Conservation (phyloP, 805 yeast species). For the Millerozyma acaciae region DNA sequence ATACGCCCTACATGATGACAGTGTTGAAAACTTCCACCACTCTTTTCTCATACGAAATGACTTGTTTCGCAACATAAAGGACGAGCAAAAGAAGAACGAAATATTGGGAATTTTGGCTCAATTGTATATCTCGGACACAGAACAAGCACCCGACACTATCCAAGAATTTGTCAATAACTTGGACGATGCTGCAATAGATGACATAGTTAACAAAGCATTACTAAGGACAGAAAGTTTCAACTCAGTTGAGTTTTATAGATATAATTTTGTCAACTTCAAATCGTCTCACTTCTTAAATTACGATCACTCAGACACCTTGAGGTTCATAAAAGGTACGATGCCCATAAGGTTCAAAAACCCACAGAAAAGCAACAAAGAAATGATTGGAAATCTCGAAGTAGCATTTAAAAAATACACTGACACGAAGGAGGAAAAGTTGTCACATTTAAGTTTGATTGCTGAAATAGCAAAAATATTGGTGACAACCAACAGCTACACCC, state of each 20-base stretch:
- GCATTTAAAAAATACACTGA: constrained; percentile 16
- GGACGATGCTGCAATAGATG: constrained; percentile 7
- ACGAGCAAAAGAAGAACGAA: constrained; percentile 13
- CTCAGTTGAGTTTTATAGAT: constrained; percentile 20
- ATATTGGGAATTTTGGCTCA: constrained; percentile 13
- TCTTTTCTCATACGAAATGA: constrained; percentile 13
- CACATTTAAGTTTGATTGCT: constrained; percentile 12
- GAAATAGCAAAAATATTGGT: constrained; percentile 9
- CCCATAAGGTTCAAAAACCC: constrained; percentile 11
- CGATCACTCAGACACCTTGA: constrained; percentile 24
- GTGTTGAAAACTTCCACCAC: constrained; percentile 1
- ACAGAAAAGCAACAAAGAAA: constrained; percentile 17
- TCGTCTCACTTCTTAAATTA: constrained; percentile 32
- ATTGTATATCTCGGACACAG: constrained; percentile 4
- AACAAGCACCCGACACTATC: constrained; percentile 10
- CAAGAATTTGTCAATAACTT: constrained; percentile 13
- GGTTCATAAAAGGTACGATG: constrained; percentile 12
- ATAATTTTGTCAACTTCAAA: constrained; percentile 21
- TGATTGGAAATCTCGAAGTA: constrained; percentile 14
- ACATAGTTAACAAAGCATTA: constrained; percentile 10
- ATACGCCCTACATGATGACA: constrained; percentile 12
- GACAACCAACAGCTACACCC: constrained; percentile 15
- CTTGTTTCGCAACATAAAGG: constrained; percentile 16
- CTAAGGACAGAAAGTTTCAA: constrained; percentile 16
- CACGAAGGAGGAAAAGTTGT: constrained; percentile 1